These are phyloP conservation scores for Mucor mucedo DNA, from an alignment of 371 early-diverging fungal species.

Conservation along the genomic window DNA sequence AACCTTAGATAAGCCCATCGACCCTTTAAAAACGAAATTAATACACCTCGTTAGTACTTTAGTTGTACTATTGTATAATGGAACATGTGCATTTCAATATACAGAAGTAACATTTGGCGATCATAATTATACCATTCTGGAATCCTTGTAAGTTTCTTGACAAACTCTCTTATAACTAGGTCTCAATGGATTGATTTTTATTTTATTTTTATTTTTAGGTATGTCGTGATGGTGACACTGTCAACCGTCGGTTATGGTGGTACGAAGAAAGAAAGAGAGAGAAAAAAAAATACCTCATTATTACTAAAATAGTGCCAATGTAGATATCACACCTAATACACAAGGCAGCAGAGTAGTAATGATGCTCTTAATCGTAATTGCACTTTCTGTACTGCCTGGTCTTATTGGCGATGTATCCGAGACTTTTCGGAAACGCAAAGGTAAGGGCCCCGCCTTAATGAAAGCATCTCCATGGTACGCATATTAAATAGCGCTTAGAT, in stretches of 20 bases:
- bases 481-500: constrained; percentile 16
- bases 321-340: constrained; percentile 68
- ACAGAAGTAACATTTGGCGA: constrained; percentile 66
- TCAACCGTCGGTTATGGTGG: constrained; percentile 84
- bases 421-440: constrained; percentile 56
- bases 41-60: constrained; percentile 65
- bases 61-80: constrained; percentile 67
- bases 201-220: constrained; percentile 21
- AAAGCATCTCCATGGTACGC: too few species aligned
- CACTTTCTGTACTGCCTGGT: constrained; percentile 67
- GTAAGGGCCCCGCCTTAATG: constrained; percentile 16
- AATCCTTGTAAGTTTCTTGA: constrained; percentile 39
- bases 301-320: not conserved
- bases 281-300: not conserved
- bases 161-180: not conserved
- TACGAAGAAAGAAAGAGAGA: not conserved
- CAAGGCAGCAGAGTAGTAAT: constrained; percentile 66
- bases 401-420: constrained; percentile 61
- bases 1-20: constrained; percentile 47
- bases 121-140: constrained; percentile 50
- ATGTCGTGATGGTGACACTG: constrained; percentile 68
- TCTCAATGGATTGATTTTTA: too few species aligned
- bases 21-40: constrained; percentile 64
- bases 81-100: constrained; percentile 72
- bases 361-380: constrained; percentile 70